Base-by-base conservation (phyloP, 176 grass and related monocot genomes). In the Eragrostis curvula region DNA sequence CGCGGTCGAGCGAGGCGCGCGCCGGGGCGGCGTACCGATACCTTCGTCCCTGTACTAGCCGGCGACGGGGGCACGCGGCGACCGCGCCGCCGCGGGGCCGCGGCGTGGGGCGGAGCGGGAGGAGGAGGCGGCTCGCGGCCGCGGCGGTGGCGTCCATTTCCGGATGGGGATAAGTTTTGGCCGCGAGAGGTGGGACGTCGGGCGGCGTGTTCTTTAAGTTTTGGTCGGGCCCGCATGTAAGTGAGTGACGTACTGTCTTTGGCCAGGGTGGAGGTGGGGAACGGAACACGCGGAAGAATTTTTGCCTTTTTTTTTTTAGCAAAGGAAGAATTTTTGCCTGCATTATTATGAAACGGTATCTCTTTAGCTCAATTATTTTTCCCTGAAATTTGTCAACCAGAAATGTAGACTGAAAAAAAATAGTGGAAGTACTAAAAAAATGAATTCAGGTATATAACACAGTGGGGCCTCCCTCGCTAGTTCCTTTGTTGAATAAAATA, bases 1-100 rank as follows among this genome's bases (percentile, higher is more conserved):
- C 84, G 58, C 59, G 28, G 68, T 86, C 83, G 79, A 93, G 83
- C 43, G 96, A 90, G 32, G 90, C 75, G 66, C 88, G 90, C 6
- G 80, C 76, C 9, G 72, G 30, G 65, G 12, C 61, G 68, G 71
- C 12, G n/a, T n/a, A n/a, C 9, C 81, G 60, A 36, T 51, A 8
- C 10, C 52, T 18, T 17, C 55, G 67, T 21, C 61, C 14, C 8
- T 79, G 8, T 21, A 24, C 79, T 17, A 23, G 0, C 0, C 42
- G 25, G 28, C 23, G 50, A n/a, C 51, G 18, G 56, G 12, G 17
- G 65, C n/a, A 11, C 14, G 64, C 25, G 57, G 79, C 66, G 18
- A 28, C 67, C 63, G 53, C 59, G 52, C 21, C 44, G 66, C 58
- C 42, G 40, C 23, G 75, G 21, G 62, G 64, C 7, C 70, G 27